Evolutionary conservation across 352 stramenopile species (phyloP), one percentile per base, ranked within the genome.

Genomic region (Globisporangium alternatum): DNA sequence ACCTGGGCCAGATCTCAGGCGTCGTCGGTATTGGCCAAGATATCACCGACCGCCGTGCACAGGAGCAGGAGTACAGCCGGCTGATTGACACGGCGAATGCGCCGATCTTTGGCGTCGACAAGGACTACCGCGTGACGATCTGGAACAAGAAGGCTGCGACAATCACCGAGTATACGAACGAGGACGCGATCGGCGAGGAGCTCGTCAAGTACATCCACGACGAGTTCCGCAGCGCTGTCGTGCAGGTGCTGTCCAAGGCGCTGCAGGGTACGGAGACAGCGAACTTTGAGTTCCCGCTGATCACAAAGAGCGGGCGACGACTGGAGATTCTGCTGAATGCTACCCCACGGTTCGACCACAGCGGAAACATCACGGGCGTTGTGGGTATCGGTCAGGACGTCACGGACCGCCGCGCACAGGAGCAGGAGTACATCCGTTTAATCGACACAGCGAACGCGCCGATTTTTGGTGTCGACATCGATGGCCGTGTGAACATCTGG

Each of bases 281-380:
- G 19, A 94, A 95, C 59, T 96, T 95, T 56, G 84, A 96, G 65
- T 93, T 96, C 62, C 86, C 83, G 21, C 58, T 96, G 3, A 90
- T 94, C 56, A 95, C 87, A 3, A 91, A 90, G 43, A 21, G 13
- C 17, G 43, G 19, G 0, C 15, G 43, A 8, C 43, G 43, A 5
- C 13, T 48, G 5, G 43, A 48, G 43, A 48, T 48, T 22, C 10
- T 48, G 19, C 17, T 48, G 43, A 48, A 48, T 22, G 43, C 43
- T 0, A 48, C 43, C 17, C 43, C 43, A 7, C 43, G 43, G 17
- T 48, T 22, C 17, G 17, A 48, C 43, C 13, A 48, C 13, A n/a
- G 9, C 9, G 43, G 43, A 0, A n/a, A 48, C 13, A 48, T 48
- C 43, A n/a, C 17, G 13, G 43, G 43, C 17, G 43, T 48, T 3